Conservation (phyloP, 139 green algal genomes). For the Eudorina sp. region DNA sequence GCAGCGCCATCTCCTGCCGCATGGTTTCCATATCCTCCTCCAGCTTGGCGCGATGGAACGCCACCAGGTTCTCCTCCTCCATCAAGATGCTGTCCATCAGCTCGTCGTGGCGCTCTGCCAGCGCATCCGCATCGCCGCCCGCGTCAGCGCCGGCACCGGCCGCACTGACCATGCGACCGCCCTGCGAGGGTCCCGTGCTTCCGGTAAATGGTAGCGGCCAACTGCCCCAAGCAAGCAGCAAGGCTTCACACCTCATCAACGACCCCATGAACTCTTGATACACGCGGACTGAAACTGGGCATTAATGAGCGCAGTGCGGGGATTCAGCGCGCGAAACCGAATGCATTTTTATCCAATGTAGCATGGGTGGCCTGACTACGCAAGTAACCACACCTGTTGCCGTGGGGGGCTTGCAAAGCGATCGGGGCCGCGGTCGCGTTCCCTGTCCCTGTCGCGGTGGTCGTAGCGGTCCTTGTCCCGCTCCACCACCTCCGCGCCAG, state of each 20-base stretch:
- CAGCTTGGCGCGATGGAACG: slow-evolving; percentile 88
- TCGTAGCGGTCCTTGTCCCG: slow-evolving; percentile 10
- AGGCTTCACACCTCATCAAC: too few species aligned
- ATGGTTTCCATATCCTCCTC: slow-evolving; percentile 91
- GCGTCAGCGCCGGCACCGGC: background rate
- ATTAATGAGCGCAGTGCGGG: too few species aligned
- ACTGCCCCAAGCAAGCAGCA: too few species aligned
- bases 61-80: slow-evolving; percentile 93
- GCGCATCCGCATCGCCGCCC: background rate
- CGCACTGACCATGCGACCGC: background rate
- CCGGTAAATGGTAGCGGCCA: too few species aligned
- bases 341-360: too few species aligned
- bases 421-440: background rate
- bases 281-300: too few species aligned
- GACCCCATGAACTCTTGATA: too few species aligned
- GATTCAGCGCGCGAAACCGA: too few species aligned
- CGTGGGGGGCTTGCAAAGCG: slow-evolving; percentile 10
- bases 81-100: slow-evolving; percentile 88
- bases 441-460: slow-evolving; percentile 4
- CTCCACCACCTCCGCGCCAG: background rate
- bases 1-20: slow-evolving; percentile 72
- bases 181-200: too few species aligned
- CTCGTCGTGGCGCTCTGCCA: slow-evolving; percentile 52
- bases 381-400: background rate
- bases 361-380: background rate